Base-by-base conservation (phyloP, 176 grass and related monocot genomes). In the Rhynchospora pubera region DNA sequence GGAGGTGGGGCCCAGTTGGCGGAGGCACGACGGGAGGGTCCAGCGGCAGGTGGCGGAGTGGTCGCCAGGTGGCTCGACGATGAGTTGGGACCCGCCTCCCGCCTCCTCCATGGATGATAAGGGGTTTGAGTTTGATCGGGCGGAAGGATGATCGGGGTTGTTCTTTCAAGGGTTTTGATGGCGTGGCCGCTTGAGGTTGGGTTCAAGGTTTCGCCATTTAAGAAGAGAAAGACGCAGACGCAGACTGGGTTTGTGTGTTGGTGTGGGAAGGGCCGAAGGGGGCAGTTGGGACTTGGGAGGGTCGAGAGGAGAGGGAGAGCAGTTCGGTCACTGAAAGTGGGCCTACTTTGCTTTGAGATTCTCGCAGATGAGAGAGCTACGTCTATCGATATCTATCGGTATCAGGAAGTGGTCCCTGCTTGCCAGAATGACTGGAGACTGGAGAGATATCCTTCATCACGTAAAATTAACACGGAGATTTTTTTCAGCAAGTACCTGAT, bases 21-120 rank as follows among this genome's bases (percentile, higher is more conserved):
- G 89, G 63, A 89, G 92, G 70, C 92, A 99, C 65, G 88, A 84
- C 28, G 96, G 87, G 18, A 99, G 85, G 28, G 91, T 90, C 96
- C 96, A 99, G n/a, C 87, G 88, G 85, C 92, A 99, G 51, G 90
- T 87, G 15, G 90, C 90, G 65, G 90, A 90, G 79, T 91, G 89
- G 9, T 95, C 87, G 23, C 90, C 84, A 6, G 87, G 91, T 71
- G 87, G 90, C 87, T 99, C 91, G 68, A 93, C 91, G 13, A 81
- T 77, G 58, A 99, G 91, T 26, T 74, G 61, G 62, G 89, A 63
- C 56, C 63, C 82, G 45, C 65, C 60, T 66, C 39, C 74, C 13
- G 52, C 52, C 52, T 65, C 82, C 80, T 44, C 86, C 81, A 60
- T 58, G 47, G 30, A 44, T 58, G 32, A 34, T 34, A 34, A n/a